Conservation (phyloP, 1,284 basidiomycete species). For the Cutaneotrichosporon dermatis region DNA sequence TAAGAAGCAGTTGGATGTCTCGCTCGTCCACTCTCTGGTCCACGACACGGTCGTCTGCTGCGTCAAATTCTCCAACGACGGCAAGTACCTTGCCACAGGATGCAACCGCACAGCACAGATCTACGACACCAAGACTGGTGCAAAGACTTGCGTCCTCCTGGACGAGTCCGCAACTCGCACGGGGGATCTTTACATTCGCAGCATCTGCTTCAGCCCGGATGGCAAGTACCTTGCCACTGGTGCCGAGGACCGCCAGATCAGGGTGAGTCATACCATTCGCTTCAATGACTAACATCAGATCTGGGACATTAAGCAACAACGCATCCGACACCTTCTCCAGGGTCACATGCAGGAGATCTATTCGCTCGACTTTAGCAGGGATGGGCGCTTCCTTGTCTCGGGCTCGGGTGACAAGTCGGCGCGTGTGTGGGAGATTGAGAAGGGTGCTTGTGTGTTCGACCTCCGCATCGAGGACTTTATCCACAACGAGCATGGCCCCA, state of each 20-base stretch:
- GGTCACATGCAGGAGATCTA: slow-evolving; percentile 90
- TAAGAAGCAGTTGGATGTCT: slow-evolving; percentile 79
- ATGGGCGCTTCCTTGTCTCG: slow-evolving; percentile 75
- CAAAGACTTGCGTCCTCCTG: slow-evolving; percentile 66
- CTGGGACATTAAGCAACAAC: slow-evolving; percentile 76
- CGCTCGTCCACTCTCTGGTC: slow-evolving; percentile 78
- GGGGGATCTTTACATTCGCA: slow-evolving; percentile 76
- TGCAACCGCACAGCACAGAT: slow-evolving; percentile 88
- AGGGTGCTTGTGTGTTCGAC: slow-evolving; percentile 55
- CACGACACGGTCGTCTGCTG: slow-evolving; percentile 97
- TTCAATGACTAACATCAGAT: slow-evolving; percentile 54
- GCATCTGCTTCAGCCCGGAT: slow-evolving; percentile 78
- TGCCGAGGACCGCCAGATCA: slow-evolving; percentile 75
- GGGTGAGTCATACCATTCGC: slow-evolving; percentile 53
- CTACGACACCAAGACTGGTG: slow-evolving; percentile 79
- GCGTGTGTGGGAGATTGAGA: slow-evolving; percentile 77
- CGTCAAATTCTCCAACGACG: slow-evolving; percentile 83
- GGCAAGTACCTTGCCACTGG: slow-evolving; percentile 75
- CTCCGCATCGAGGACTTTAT: slow-evolving; percentile 52
- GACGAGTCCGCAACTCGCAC: slow-evolving; percentile 62
- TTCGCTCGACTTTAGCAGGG: slow-evolving; percentile 76
- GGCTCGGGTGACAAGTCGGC: slow-evolving; percentile 85
- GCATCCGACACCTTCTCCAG: slow-evolving; percentile 67
- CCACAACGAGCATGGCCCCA: slow-evolving; percentile 53
- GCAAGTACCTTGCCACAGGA: slow-evolving; percentile 81